phyloP scores from a whole-genome alignment of 306 rosid genomes.

The Prosopis cineraria region DNA sequence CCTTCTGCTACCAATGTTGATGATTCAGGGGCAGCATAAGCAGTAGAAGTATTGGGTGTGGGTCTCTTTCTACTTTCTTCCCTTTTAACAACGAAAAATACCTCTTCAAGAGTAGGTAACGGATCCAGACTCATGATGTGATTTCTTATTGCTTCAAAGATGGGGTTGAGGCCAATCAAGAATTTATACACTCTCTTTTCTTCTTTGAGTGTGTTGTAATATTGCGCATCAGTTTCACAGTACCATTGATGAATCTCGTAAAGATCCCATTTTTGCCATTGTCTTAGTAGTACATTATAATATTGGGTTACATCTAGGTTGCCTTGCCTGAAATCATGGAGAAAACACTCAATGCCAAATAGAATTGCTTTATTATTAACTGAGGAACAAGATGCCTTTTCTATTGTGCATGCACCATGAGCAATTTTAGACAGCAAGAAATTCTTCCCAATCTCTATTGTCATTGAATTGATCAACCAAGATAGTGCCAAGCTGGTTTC shows the following conservation, averaged over 20 bases:
- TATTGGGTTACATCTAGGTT: neutral
- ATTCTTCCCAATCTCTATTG: neutral
- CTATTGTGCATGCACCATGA: neutral
- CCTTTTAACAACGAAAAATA: neutral
- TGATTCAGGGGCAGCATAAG: neutral
- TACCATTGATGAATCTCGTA: neutral
- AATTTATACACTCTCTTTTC: neutral
- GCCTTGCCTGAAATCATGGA: conserved; percentile 2
- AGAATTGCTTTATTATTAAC: neutral
- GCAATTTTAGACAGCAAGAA: neutral
- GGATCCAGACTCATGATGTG: neutral
- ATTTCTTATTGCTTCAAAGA: neutral
- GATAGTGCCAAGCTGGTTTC: neutral
- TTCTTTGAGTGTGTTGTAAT: neutral
- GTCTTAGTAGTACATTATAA: neutral
- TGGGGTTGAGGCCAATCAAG: neutral
- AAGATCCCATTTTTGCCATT: neutral
- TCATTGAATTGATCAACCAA: neutral
- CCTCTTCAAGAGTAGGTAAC: neutral
- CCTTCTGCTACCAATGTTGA: neutral
- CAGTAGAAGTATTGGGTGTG: neutral
- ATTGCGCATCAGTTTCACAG: neutral
- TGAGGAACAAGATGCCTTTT: neutral
- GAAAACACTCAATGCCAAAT: neutral
- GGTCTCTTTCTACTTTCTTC: neutral